phyloP scores from a whole-genome alignment of 1,139 yeast species.

The Pneumocystis murina region DNA sequence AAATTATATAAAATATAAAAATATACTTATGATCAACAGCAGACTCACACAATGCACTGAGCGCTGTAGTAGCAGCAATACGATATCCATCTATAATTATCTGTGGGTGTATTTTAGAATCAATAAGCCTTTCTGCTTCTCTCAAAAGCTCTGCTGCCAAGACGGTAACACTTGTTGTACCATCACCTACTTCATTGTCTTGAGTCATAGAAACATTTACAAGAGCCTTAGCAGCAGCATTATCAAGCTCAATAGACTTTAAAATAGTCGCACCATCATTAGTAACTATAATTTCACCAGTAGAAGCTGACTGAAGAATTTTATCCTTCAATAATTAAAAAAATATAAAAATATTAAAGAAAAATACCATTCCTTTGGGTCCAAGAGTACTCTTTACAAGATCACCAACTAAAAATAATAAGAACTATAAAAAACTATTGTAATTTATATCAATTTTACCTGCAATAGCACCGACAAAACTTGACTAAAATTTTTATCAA shows the following conservation, averaged over 20 bases:
- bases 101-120: constrained; percentile 91
- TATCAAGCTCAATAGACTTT: constrained; percentile 86
- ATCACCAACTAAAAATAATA: constrained; percentile 44
- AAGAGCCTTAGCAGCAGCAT: constrained; percentile 95
- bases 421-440: neutral
- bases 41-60: constrained; percentile 57
- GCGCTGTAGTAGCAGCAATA: constrained; percentile 71
- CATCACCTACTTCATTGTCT: constrained; percentile 98
- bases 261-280: constrained; percentile 97
- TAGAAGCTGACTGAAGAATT: constrained; percentile 71
- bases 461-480: constrained; percentile 97
- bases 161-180: constrained; percentile 96
- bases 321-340: constrained; percentile 38
- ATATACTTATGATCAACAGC: constrained; percentile 51
- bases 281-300: constrained; percentile 66
- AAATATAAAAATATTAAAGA: neutral
- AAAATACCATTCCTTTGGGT: constrained; percentile 72
- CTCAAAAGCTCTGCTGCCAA: constrained; percentile 79
- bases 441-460: constrained; percentile 22
- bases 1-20: constrained; percentile 19
- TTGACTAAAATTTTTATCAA: constrained; percentile 31
- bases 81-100: constrained; percentile 93
- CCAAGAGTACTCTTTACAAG: constrained; percentile 90
- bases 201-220: constrained; percentile 94
- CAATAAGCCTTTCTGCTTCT: constrained; percentile 89